Evolutionary conservation across 257 asterid species (phyloP).

Genomic region (Hygrophila difformis): DNA sequence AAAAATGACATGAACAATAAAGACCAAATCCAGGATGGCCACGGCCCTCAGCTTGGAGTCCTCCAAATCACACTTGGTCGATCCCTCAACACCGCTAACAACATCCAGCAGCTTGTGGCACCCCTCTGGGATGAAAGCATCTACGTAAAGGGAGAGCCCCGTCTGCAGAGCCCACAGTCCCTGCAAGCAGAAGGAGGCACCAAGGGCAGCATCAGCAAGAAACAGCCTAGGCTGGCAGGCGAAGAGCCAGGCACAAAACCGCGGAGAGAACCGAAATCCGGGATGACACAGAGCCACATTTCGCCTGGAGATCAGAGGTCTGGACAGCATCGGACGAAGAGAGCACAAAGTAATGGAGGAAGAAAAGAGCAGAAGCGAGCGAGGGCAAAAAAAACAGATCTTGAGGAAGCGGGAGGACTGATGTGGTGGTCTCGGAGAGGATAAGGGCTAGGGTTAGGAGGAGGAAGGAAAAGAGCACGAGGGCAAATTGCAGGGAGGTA

Average conservation of each 20-base stretch:
- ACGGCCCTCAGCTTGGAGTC: slow-evolving; percentile 86
- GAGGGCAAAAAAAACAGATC: slow-evolving; percentile 66
- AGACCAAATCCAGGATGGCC: slow-evolving; percentile 68
- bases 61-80: slow-evolving; percentile 88
- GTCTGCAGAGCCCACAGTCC: slow-evolving; percentile 91
- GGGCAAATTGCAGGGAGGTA: slow-evolving; percentile 71
- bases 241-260: slow-evolving; percentile 38
- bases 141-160: slow-evolving; percentile 74
- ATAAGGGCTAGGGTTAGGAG: slow-evolving; percentile 46
- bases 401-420: slow-evolving; percentile 53
- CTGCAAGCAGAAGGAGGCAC: slow-evolving; percentile 59
- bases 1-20: slow-evolving; percentile 56
- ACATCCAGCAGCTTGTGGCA: slow-evolving; percentile 92
- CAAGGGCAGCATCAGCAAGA: slow-evolving; percentile 59
- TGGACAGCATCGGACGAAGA: slow-evolving; percentile 62
- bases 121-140: slow-evolving; percentile 91
- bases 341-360: slow-evolving; percentile 48
- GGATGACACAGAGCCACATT: slow-evolving; percentile 54
- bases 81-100: slow-evolving; percentile 87
- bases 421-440: slow-evolving; percentile 57
- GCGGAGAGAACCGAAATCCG: slow-evolving; percentile 45
- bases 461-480: slow-evolving; percentile 56
- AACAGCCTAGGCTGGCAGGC: slow-evolving; percentile 48
- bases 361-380: slow-evolving; percentile 59
- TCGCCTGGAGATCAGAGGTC: slow-evolving; percentile 84